Evolutionary conservation across 2,329 filamentous ascomycete genomes (phyloP), one percentile per base, ranked within the genome.

Genomic region (Neofusicoccum laricinum): DNA sequence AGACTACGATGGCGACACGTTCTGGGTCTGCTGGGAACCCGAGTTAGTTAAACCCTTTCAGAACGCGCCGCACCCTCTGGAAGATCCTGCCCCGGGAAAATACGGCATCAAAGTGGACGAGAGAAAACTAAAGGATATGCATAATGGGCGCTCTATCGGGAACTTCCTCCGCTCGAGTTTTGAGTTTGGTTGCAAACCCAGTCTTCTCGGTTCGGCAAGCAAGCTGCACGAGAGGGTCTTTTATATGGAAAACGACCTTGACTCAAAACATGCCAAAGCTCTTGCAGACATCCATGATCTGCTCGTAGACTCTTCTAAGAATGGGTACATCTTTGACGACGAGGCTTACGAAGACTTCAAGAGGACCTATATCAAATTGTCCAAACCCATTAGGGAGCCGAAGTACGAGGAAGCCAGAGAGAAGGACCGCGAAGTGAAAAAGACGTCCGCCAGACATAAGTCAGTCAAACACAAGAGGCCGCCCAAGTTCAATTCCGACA

Each of bases 1-100:
- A 0, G 91, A 94, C 70, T 94, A 93, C 67, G 91, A 94, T 68
- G 91, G 91, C 0, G 91, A 95, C 67, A 83, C 79, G n/a, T 82
- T 90, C 4, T 93, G 90, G 90, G 77, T 92, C 0, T 92, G 89
- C 70, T 94, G 89, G 89, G 90, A 93, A 32, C 78, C 80, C 0
- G 75, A 78, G 0, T 82, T 95, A 2, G 89, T 91, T 0, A 69
- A 79, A 4, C 86, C 86, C n/a, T 94, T 94, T 68, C 68, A 71
- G 4, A 92, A 90, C 65, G 85, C 86, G 0, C 78, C 82, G 0
- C 75, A 82, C 5, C 85, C 84, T 0, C 36, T 71, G 0, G 63
- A 73, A 7, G 76, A 77, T 0, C 81, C 85, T 61, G 73, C 88
- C 0, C 77, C 83, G 6, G 64, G 75, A 6, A 66, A 76, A 2